These are phyloP conservation scores for Lathyrus oleraceus DNA, from an alignment of 306 rosid genomes.

Conservation along the genomic window DNA sequence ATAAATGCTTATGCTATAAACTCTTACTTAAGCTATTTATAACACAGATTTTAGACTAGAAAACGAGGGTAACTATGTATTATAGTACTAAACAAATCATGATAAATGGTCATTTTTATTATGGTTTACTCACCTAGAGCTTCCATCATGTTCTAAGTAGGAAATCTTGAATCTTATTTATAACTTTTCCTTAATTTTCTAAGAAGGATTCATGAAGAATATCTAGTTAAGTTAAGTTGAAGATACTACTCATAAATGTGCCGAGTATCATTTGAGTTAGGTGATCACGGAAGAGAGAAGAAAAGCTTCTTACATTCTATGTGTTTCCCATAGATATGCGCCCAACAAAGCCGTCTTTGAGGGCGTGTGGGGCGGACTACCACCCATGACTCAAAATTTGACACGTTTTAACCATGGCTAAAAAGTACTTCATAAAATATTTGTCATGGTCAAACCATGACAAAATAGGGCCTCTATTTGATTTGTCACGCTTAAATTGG, in stretches of 20 bases:
- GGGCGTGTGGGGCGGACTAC: too few species aligned
- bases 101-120: neutral
- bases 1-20: neutral
- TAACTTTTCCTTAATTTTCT: slow-evolving; percentile 6
- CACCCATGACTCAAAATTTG: too few species aligned
- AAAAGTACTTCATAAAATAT: too few species aligned
- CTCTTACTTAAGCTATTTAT: neutral
- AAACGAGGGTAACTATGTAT: neutral
- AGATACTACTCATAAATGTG: too few species aligned
- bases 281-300: neutral
- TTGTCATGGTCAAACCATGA: too few species aligned
- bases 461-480: too few species aligned
- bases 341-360: too few species aligned
- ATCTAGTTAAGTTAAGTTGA: neutral
- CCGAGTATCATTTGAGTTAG: neutral
- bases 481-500: too few species aligned
- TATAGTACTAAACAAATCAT: neutral
- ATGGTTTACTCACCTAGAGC: neutral
- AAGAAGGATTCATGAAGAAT: neutral
- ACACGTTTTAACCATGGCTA: too few species aligned
- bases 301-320: neutral
- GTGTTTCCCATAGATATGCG: neutral
- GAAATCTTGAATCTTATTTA: neutral
- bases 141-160: neutral
- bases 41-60: neutral